A percentile compares a stretch with the other conserved stretches of the same genome.
Conservation (phyloP, 768 basidiomycete genomes). For the Mycena maculata region DNA sequence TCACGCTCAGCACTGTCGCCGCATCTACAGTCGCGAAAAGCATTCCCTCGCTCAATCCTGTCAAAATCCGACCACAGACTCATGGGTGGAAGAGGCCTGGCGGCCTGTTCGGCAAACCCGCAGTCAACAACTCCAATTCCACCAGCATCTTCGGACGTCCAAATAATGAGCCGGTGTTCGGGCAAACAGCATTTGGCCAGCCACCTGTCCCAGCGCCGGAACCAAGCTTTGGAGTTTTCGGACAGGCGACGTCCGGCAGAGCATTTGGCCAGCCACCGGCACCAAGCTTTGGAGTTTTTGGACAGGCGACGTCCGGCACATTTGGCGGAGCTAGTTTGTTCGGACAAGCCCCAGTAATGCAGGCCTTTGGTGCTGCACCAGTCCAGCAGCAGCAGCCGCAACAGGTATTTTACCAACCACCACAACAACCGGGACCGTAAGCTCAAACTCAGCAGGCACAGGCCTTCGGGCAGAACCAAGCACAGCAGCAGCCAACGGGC, state of each 20-base stretch:
- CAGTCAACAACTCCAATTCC: slow-evolving; percentile 2
- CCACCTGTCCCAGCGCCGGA: no score
- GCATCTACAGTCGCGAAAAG: slow-evolving; percentile 47
- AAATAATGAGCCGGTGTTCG: no score
- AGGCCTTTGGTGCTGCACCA: background rate
- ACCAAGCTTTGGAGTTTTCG: no score
- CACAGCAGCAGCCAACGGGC: background rate
- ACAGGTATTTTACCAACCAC: no score
- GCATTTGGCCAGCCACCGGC: slow-evolving; percentile 5
- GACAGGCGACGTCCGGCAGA: background rate
- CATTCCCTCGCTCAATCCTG: slow-evolving; percentile 48
- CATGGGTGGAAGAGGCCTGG: background rate
- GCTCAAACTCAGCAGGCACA: background rate
- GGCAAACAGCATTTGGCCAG: no score
- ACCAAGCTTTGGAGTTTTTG: slow-evolving; percentile 6
- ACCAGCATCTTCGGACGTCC: slow-evolving; percentile 26
- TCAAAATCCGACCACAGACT: slow-evolving; percentile 45
- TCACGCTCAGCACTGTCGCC: slow-evolving; percentile 65
- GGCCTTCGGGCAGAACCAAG: background rate
- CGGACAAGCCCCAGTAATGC: background rate
- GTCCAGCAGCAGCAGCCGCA: no score
- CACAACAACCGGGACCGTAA: background rate
- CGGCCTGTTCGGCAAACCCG: slow-evolving; percentile 2
- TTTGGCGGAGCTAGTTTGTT: no score
- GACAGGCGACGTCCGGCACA: no score